These are phyloP conservation scores for Ustilago tritici DNA, from an alignment of 1,284 basidiomycete species.

Conservation along the genomic window DNA sequence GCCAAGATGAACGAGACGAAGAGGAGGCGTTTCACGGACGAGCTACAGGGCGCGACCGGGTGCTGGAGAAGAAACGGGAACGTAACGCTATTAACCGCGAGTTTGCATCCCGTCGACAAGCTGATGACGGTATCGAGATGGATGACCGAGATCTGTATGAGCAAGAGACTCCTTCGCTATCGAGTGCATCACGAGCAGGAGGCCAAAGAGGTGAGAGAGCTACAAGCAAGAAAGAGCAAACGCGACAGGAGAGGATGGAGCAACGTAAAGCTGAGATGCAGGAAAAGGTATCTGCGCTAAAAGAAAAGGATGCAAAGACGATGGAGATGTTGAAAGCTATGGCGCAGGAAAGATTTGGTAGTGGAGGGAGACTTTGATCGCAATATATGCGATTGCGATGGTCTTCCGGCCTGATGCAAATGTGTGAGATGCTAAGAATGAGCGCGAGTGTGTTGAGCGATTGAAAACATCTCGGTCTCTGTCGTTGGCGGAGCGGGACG, in stretches of 20 bases:
- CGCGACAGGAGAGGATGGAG: slow-evolving; percentile 17
- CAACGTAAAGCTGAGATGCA: slow-evolving; percentile 32
- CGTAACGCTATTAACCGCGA: slow-evolving; percentile 35
- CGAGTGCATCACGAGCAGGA: not conserved
- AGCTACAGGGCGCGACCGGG: slow-evolving; percentile 53
- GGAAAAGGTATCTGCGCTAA: slow-evolving; percentile 35
- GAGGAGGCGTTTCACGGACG: slow-evolving; percentile 31
- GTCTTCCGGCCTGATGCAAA: too few relatives aligned
- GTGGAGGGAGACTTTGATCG: not conserved
- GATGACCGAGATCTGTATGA: slow-evolving; percentile 45
- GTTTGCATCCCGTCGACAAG: slow-evolving; percentile 42
- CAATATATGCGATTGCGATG: not conserved
- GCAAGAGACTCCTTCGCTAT: not conserved
- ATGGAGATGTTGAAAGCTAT: slow-evolving; percentile 57
- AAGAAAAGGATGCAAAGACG: slow-evolving; percentile 44
- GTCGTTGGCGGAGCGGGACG: too few relatives aligned
- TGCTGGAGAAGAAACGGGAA: slow-evolving; percentile 42
- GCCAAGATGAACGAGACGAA: slow-evolving; percentile 10
- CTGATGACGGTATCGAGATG: slow-evolving; percentile 55
- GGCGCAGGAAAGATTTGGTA: slow-evolving; percentile 42
- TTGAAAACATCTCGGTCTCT: too few relatives aligned
- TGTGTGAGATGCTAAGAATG: too few relatives aligned
- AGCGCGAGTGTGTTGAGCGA: too few relatives aligned
- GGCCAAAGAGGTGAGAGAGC: slow-evolving; percentile 12
- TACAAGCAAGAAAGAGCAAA: slow-evolving; percentile 18